Percentiles rank a stretch among this genome's conserved stretches.
These are phyloP conservation scores for Boletellus emodensis DNA, from an alignment of 768 basidiomycete genomes.

Conservation along the genomic window DNA sequence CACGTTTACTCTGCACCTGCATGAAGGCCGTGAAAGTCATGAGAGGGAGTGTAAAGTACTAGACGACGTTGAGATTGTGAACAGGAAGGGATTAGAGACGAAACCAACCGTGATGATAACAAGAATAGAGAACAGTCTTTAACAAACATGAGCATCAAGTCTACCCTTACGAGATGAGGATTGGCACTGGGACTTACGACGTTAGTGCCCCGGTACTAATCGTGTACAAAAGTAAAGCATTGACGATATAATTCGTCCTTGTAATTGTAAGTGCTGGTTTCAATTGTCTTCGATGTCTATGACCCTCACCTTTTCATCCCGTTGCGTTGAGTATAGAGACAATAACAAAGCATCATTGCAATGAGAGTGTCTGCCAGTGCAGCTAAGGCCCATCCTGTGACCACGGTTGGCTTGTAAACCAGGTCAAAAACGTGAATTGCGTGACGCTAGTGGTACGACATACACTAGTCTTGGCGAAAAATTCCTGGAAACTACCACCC, in stretches of 20 bases:
- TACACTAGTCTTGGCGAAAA: constrained; percentile 4
- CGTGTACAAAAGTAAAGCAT: constrained; percentile 15
- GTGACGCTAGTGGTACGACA: background rate
- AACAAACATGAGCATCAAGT: background rate
- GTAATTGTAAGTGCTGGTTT: background rate
- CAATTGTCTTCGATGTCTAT: background rate
- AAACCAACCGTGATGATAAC: constrained; percentile 7
- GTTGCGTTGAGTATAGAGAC: constrained; percentile 8
- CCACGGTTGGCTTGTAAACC: constrained; percentile 6
- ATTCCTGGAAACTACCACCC: background rate
- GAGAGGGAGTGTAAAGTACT: constrained; percentile 7
- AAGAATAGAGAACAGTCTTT: constrained; percentile 9
- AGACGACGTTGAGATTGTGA: background rate
- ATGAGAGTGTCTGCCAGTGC: constrained; percentile 5
- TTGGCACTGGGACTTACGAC: constrained; percentile 1
- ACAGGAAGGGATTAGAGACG: too few species aligned
- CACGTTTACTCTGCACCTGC: constrained; percentile 15
- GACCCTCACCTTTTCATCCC: constrained; percentile 5
- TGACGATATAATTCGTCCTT: constrained; percentile 14
- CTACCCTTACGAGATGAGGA: background rate
- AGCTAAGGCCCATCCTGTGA: constrained; percentile 12
- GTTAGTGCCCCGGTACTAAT: constrained; percentile 15
- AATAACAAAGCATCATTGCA: constrained; percentile 9
- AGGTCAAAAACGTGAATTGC: background rate
- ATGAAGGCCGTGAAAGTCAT: constrained; percentile 9